Evolutionary conservation across 1,284 basidiomycete species (phyloP).

Genomic region (Pseudozyma pruni): DNA sequence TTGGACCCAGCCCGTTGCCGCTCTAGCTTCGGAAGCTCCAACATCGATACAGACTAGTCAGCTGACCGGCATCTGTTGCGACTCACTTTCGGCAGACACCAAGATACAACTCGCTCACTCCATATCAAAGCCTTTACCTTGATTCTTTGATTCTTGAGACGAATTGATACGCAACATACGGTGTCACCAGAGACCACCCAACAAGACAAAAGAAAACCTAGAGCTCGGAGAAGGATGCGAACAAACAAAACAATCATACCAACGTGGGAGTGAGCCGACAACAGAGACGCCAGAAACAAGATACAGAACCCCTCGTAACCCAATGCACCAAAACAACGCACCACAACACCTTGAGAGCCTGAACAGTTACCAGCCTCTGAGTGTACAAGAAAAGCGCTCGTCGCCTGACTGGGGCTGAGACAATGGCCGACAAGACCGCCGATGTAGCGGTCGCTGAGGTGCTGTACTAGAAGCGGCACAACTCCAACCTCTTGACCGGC

Average conservation of each 20-base stretch:
- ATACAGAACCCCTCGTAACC: too few relatives aligned
- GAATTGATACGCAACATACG: slow-evolving; percentile 8
- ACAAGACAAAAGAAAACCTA: slow-evolving; percentile 1
- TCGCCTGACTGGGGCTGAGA: too few relatives aligned
- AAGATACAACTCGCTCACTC: not conserved
- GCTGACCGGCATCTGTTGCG: too few relatives aligned
- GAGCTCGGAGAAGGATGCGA: slow-evolving; percentile 8
- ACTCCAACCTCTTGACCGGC: too few relatives aligned
- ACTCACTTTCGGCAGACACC: too few relatives aligned
- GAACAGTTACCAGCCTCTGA: too few relatives aligned
- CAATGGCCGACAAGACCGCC: too few relatives aligned
- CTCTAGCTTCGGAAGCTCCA: slow-evolving; percentile 10
- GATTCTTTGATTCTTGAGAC: slow-evolving; percentile 17
- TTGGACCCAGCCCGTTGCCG: slow-evolving; percentile 17
- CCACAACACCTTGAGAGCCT: too few relatives aligned
- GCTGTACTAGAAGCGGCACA: not conserved
- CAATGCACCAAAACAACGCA: too few relatives aligned
- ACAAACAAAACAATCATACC: slow-evolving; percentile 1
- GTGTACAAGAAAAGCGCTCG: too few relatives aligned
- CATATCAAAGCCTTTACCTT: too few relatives aligned
- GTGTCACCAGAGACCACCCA: slow-evolving; percentile 13
- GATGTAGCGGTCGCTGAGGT: not conserved
- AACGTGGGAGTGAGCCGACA: slow-evolving; percentile 1
- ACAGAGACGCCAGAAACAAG: slow-evolving; percentile 1
- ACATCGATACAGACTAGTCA: too few relatives aligned